Evolutionary conservation across 805 yeast species (phyloP).

Genomic region (Martiniozyma abietophila): DNA sequence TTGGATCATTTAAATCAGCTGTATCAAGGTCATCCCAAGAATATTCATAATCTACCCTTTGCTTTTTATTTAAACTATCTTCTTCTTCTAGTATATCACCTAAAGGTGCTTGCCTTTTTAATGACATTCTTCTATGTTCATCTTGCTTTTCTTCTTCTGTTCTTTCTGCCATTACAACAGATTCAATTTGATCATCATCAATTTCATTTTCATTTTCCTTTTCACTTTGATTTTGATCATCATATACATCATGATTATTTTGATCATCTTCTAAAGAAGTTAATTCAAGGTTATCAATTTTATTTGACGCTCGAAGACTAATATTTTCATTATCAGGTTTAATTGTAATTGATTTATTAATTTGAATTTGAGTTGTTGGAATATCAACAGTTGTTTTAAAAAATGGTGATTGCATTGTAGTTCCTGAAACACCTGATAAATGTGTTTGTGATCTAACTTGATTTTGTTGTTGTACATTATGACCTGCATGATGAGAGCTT

Average conservation of each 20-base stretch:
- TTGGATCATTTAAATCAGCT: conserved; percentile 60
- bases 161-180: conserved; percentile 17
- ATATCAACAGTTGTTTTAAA: conserved; percentile 20
- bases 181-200: conserved; percentile 4
- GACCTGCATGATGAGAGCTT: conserved; percentile 1
- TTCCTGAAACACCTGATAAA: conserved; percentile 32
- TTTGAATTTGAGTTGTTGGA: background rate
- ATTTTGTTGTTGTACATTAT: conserved; percentile 27
- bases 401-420: conserved; percentile 22
- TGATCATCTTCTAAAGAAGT: background rate
- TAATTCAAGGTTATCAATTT: background rate
- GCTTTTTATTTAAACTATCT: conserved; percentile 2
- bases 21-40: conserved; percentile 68
- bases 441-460: conserved; percentile 44
- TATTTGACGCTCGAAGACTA: conserved; percentile 3
- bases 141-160: conserved; percentile 21
- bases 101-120: conserved; percentile 44
- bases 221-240: conserved; percentile 2
- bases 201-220: background rate
- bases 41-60: conserved; percentile 22
- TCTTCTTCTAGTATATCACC: conserved; percentile 31
- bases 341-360: conserved; percentile 13
- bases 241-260: background rate
- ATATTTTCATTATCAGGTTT: conserved; percentile 15
- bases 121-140: conserved; percentile 25